A percentile compares a stretch with the other conserved stretches of the same genome.
These are phyloP conservation scores for Calophaca sinica DNA, from an alignment of 306 rosid genomes.

Conservation along the genomic window DNA sequence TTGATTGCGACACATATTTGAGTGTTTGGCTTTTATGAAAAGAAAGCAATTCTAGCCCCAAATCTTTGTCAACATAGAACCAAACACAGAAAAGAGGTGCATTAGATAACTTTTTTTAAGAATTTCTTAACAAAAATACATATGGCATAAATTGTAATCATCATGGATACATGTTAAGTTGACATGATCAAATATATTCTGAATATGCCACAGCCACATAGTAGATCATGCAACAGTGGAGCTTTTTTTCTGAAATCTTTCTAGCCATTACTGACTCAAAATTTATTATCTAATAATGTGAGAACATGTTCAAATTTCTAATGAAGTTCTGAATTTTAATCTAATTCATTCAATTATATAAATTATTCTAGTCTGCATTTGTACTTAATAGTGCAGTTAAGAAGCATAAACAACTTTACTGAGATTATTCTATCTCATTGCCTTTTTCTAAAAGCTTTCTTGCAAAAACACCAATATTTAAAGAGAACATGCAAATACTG, in stretches of 20 bases:
- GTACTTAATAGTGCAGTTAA: background rate
- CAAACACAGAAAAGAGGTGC: background rate
- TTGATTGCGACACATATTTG: too few relatives aligned
- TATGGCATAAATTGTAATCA: background rate
- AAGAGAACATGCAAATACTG: conserved; percentile 1
- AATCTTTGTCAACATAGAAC: too few relatives aligned
- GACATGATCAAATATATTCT: background rate
- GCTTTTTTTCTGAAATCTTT: conserved; percentile 11
- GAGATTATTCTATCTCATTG: conserved; percentile 7
- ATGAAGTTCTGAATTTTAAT: background rate
- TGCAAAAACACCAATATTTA: conserved; percentile 12
- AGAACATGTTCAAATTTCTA: conserved; percentile 10
- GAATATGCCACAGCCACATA: background rate
- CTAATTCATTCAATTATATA: background rate
- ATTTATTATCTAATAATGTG: background rate
- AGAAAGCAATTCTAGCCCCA: too few relatives aligned
- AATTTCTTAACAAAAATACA: conserved; percentile 15
- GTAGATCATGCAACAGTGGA: background rate
- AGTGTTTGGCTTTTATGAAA: too few relatives aligned
- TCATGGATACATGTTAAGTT: background rate
- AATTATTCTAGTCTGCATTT: background rate
- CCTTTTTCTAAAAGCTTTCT: conserved; percentile 12
- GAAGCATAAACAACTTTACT: conserved; percentile 8
- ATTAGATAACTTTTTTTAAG: background rate
- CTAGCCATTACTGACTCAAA: background rate